Conservation (phyloP, 768 basidiomycete genomes). For the Panaeolus cyanescens region DNA sequence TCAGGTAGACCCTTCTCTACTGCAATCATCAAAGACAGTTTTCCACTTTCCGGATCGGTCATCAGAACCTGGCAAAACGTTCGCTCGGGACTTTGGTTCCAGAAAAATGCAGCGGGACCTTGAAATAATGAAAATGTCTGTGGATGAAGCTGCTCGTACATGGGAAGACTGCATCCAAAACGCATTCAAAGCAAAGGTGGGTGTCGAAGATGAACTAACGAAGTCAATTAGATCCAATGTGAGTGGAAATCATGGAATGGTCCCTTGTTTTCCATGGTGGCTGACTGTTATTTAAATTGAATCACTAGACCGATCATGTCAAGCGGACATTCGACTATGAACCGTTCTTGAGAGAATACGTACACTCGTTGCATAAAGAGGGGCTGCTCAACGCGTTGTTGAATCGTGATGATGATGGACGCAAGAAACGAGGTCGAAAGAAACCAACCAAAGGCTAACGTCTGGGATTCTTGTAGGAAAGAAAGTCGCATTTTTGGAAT, state of each 20-base stretch:
- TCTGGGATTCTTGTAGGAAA: not conserved
- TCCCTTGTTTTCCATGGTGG: constrained; percentile 6
- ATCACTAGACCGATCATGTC: constrained; percentile 47
- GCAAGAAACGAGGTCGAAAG: constrained; percentile 21
- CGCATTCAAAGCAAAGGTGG: constrained; percentile 39
- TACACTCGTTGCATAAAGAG: constrained; percentile 39
- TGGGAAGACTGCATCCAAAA: constrained; percentile 51
- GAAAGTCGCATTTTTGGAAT: not conserved
- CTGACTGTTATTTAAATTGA: not conserved
- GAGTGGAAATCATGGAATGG: constrained; percentile 17
- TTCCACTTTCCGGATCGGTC: constrained; percentile 18
- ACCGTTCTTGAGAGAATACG: constrained; percentile 51
- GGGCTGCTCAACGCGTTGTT: constrained; percentile 48
- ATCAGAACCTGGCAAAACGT: constrained; percentile 29
- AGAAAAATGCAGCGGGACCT: constrained; percentile 43
- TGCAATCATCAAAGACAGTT: constrained; percentile 23
- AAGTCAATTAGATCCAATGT: constrained; percentile 48
- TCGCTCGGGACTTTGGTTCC: constrained; percentile 46
- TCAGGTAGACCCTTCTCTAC: constrained; percentile 43
- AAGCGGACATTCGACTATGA: constrained; percentile 67
- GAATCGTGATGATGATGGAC: constrained; percentile 35
- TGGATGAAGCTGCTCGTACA: constrained; percentile 31
- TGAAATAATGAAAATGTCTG: constrained; percentile 45
- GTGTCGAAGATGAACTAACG: constrained; percentile 50
- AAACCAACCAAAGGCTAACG: not conserved